Conservation (phyloP, 768 basidiomycete genomes). For the Mycena venus region DNA sequence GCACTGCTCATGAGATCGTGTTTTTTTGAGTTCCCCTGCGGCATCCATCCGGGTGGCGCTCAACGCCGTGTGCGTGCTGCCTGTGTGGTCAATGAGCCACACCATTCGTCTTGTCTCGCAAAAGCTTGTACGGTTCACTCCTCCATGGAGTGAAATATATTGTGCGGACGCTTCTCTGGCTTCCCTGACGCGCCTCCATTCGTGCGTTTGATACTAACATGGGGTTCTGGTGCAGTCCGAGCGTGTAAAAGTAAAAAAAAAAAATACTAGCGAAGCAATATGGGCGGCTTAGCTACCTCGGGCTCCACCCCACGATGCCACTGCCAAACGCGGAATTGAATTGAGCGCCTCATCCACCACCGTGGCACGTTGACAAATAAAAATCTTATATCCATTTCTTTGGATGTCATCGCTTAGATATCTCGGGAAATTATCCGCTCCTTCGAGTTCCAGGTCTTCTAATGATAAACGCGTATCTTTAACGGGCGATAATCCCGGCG, state of each 20-base stretch:
- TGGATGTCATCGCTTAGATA: not conserved
- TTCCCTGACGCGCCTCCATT: not conserved
- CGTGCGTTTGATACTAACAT: slow-evolving; percentile 4
- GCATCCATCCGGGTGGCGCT: not conserved
- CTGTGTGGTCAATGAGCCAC: no score
- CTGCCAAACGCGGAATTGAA: not conserved
- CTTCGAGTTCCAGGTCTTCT: no score
- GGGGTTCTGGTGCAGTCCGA: slow-evolving; percentile 6
- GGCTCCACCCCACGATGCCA: no score
- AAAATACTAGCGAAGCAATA: not conserved
- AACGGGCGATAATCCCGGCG: not conserved
- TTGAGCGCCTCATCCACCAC: no score
- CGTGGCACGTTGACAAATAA: not conserved
- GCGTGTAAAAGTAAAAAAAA: slow-evolving; percentile 6
- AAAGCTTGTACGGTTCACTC: no score
- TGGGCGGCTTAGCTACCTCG: not conserved
- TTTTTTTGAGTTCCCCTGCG: not conserved
- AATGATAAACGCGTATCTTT: not conserved
- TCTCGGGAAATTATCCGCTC: no score
- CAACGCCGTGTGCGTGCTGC: no score
- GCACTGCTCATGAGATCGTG: not conserved
- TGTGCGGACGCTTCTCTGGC: not conserved
- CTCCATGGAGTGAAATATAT: not conserved
- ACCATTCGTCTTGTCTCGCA: no score
- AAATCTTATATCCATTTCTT: not conserved